Base-by-base conservation (phyloP, 2,329 filamentous ascomycete species). In the Aureobasidium sp. region DNA sequence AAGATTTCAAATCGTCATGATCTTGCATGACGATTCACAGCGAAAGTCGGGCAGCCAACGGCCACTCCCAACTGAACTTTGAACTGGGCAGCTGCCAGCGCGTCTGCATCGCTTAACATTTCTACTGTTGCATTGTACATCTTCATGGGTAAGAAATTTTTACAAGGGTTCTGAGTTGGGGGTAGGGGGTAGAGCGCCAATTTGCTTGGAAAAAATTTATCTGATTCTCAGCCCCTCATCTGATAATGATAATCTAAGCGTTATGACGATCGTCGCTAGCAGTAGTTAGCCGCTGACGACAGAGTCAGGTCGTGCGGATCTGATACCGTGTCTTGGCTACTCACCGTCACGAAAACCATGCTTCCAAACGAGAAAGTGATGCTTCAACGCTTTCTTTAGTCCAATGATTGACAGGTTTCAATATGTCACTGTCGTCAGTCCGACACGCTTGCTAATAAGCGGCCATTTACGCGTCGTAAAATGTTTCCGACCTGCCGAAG, bases 171-270 rank as follows among this genome's bases (percentile, higher is more conserved):
- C 9, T 29, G 21, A 10, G 10, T 3, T 37, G 48, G 21, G 21
- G 21, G 21, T 21, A 21, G 13, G 32, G 32, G 9, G 34, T 14
- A 37, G 34, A 11, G 34, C 34, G 34, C 27, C 50, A 54, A 42
- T 29, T 29, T 42, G 37, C 50, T 54, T 58, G 54, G 41, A 30
- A 4, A 21, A 39, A 58, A 48, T 48, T 58, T 58, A 58, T 58
- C 54, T 37, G 54, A 58, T 58, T 8, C 13, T 39, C 45, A 45
- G 21, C 41, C 16, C 39, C 2, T 34, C 29, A 57, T 57, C 42
- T 58, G 54, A 58, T 58, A 58, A 50, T 37, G 42, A 58, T 57
- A 57, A 57, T 57, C 41, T 45, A 29, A 32, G n/a, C 16, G n/a
- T 39, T 36, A 34, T 45, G 32, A 48, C 42, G 54, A 44, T 44